Conservation (phyloP, 805 yeast genomes). For the Aciculoconidium aculeatum region DNA sequence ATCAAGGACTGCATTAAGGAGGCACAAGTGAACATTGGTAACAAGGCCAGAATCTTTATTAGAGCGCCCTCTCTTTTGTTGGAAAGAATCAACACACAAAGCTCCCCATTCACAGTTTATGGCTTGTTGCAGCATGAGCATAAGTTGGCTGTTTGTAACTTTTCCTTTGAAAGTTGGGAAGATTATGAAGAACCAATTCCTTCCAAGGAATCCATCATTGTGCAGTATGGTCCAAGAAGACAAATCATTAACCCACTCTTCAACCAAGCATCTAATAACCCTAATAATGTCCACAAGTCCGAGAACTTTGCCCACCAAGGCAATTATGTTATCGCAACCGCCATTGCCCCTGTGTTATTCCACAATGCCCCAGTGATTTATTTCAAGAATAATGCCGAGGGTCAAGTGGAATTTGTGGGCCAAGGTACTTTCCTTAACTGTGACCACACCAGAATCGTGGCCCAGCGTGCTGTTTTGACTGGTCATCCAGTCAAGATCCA, state of each 20-base stretch:
- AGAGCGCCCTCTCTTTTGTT: slow-evolving; percentile 47
- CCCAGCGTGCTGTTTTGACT: slow-evolving; percentile 83
- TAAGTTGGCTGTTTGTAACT: slow-evolving; percentile 75
- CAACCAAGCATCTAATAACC: slow-evolving; percentile 68
- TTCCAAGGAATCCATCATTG: slow-evolving; percentile 72
- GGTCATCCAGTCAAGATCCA: slow-evolving; percentile 96
- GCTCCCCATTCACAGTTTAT: slow-evolving; percentile 56
- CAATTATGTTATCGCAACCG: slow-evolving; percentile 63
- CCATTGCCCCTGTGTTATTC: slow-evolving; percentile 82
- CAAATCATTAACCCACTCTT: slow-evolving; percentile 76
- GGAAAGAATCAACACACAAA: slow-evolving; percentile 36
- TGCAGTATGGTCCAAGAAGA: slow-evolving; percentile 92
- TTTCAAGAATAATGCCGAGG: slow-evolving; percentile 54
- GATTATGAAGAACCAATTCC: slow-evolving; percentile 82
- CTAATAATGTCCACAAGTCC: slow-evolving; percentile 82
- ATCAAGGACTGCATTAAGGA: slow-evolving; percentile 50
- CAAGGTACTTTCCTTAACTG: slow-evolving; percentile 86
- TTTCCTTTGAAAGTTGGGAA: slow-evolving; percentile 83
- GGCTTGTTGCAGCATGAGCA: slow-evolving; percentile 83
- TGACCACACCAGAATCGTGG: slow-evolving; percentile 78
- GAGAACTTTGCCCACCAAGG: slow-evolving; percentile 83
- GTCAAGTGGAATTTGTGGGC: slow-evolving; percentile 66
- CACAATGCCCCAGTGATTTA: slow-evolving; percentile 81
- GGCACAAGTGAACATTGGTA: slow-evolving; percentile 49
- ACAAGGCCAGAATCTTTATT: slow-evolving; percentile 53